Percentiles rank a stretch among this genome's conserved stretches.
phyloP scores from a whole-genome alignment of 2,329 filamentous ascomycete genomes.

The Dendryphion nanum region DNA sequence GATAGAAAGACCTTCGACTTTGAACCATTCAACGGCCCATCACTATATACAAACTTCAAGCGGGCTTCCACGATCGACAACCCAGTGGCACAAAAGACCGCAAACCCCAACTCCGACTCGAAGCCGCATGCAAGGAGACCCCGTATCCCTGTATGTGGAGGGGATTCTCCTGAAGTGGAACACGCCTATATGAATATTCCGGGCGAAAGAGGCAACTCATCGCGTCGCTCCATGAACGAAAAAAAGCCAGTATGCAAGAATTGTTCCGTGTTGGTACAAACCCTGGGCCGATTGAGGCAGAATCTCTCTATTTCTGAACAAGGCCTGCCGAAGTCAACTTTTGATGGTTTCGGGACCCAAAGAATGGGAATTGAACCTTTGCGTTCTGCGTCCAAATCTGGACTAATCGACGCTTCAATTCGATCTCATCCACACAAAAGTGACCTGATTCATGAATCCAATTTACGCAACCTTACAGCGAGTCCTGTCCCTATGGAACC shows the following conservation, averaged over 20 bases:
- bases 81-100: not conserved
- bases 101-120: not conserved
- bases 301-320: not conserved
- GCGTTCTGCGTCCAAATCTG: no score
- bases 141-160: not conserved
- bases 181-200: not conserved
- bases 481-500: no score
- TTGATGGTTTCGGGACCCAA: no score
- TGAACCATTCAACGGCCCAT: constrained; percentile 17
- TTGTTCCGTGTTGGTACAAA: not conserved
- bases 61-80: constrained; percentile 23
- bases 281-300: not conserved
- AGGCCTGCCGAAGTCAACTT: not conserved
- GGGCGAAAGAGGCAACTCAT: not conserved
- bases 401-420: no score
- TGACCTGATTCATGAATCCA: no score
- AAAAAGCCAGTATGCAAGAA: not conserved
- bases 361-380: no score
- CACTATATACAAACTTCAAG: constrained; percentile 20
- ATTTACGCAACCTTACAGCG: no score
- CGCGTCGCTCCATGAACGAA: not conserved
- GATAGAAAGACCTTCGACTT: constrained; percentile 12
- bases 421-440: no score
- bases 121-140: not conserved
- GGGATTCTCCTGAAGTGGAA: not conserved